These are phyloP conservation scores for Scenedesmus sp. DNA, from an alignment of 163 green algal genomes.

Conservation along the genomic window DNA sequence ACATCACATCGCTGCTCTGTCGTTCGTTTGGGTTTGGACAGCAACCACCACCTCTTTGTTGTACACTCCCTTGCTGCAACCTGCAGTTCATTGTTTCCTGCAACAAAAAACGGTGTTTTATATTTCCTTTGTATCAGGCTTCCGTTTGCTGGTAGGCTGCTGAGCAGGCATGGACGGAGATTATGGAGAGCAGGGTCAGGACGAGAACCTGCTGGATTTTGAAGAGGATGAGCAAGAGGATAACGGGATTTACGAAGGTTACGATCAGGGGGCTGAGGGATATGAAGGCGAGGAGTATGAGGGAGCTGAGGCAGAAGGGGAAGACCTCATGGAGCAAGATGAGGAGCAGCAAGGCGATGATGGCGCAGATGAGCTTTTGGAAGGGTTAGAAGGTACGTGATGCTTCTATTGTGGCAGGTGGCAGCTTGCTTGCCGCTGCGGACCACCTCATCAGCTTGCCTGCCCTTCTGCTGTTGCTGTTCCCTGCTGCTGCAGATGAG, in stretches of 20 bases:
- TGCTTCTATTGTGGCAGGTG: neutral
- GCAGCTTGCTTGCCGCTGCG: neutral
- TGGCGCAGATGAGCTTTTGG: neutral
- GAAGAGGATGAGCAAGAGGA: neutral
- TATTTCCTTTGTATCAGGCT: neutral
- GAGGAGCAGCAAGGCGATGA: constrained; percentile 4
- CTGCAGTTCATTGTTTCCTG: too few relatives aligned
- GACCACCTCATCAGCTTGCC: neutral
- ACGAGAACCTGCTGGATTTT: neutral
- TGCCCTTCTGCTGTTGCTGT: neutral
- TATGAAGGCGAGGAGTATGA: neutral
- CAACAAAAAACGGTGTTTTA: neutral
- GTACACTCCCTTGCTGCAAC: too few relatives aligned
- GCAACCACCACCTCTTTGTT: too few relatives aligned
- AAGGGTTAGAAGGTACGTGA: constrained; percentile 3
- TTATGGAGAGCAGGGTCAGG: constrained; percentile 1
- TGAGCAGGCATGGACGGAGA: neutral
- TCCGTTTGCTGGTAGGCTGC: too few relatives aligned
- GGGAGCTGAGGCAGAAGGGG: constrained; percentile 2
- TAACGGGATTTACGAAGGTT: neutral
- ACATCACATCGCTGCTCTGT: neutral
- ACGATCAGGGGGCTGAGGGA: neutral
- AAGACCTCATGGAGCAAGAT: neutral
- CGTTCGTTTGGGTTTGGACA: too few relatives aligned
- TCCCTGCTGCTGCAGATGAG: neutral